These are phyloP conservation scores for Ustilago bromivora DNA, from an alignment of 1,284 basidiomycete genomes.

Conservation along the genomic window DNA sequence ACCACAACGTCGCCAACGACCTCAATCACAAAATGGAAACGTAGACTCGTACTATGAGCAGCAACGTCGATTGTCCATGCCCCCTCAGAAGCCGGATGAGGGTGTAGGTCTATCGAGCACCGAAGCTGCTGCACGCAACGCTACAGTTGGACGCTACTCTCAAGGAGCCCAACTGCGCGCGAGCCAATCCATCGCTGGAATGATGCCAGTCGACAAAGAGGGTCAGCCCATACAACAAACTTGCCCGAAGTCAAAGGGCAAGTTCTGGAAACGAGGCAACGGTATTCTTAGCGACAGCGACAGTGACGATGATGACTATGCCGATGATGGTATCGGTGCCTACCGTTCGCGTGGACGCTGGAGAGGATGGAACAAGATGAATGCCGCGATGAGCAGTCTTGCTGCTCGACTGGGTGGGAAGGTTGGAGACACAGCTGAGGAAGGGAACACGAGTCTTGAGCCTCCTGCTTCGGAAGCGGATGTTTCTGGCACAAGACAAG, in stretches of 20 bases:
- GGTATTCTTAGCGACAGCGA: conserved; percentile 31
- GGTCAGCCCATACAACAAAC: conserved; percentile 30
- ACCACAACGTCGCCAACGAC: conserved; percentile 30
- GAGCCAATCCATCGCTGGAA: conserved; percentile 42
- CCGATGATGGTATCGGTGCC: conserved; percentile 17
- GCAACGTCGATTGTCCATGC: conserved; percentile 21
- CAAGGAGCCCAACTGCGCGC: conserved; percentile 41
- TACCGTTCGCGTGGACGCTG: conserved; percentile 47
- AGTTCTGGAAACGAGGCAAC: conserved; percentile 45
- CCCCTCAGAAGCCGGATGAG: conserved; percentile 18
- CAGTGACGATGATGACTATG: conserved; percentile 32
- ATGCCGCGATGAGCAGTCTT: conserved; percentile 44
- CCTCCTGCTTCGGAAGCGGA: conserved; percentile 43
- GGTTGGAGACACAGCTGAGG: conserved; percentile 21
- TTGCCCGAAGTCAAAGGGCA: conserved; percentile 28
- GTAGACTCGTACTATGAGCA: conserved; percentile 41
- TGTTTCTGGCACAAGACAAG: conserved; percentile 23
- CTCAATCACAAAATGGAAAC: conserved; percentile 26
- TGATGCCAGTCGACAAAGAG: conserved; percentile 54
- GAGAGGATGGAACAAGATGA: conserved; percentile 61
- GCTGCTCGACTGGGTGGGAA: conserved; percentile 28
- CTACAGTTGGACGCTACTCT: conserved; percentile 40
- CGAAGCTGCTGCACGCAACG: conserved; percentile 39
- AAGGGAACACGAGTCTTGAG: conserved; percentile 41
- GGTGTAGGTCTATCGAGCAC: conserved; percentile 33